phyloP scores from a whole-genome alignment of 495 filamentous ascomycete genomes.

The Cercophora scortea region DNA sequence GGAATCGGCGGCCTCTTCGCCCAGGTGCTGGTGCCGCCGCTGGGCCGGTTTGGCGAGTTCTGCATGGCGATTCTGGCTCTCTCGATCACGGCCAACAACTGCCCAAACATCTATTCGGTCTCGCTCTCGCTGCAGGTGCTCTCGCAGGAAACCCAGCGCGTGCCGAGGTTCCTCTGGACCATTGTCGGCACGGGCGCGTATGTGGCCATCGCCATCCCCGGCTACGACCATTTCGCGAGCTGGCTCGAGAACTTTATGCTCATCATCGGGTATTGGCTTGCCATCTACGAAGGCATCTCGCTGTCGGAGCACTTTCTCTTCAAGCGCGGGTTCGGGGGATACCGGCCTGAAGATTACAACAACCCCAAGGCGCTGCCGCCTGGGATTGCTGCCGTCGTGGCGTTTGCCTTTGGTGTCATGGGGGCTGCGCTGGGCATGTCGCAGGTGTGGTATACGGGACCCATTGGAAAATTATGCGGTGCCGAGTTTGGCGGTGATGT shows the following conservation, averaged over 20 bases:
- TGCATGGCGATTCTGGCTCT: slow-evolving; percentile 74
- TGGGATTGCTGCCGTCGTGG: slow-evolving; percentile 59
- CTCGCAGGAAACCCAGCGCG: slow-evolving; percentile 51
- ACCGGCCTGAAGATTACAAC: slow-evolving; percentile 54
- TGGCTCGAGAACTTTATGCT: slow-evolving; percentile 76
- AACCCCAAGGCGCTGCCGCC: slow-evolving; percentile 53
- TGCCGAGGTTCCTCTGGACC: slow-evolving; percentile 75
- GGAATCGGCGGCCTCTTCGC: slow-evolving; percentile 66
- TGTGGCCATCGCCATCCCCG: slow-evolving; percentile 69
- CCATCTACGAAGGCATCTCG: slow-evolving; percentile 70
- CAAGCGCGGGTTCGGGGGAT: slow-evolving; percentile 57
- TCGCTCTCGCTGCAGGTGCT: slow-evolving; percentile 68
- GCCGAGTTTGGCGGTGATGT: slow-evolving; percentile 59
- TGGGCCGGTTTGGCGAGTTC: slow-evolving; percentile 75
- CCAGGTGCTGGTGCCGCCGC: slow-evolving; percentile 54
- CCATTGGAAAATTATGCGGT: slow-evolving; percentile 59
- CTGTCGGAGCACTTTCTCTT: slow-evolving; percentile 73
- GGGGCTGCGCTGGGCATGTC: slow-evolving; percentile 73
- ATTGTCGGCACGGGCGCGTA: slow-evolving; percentile 60
- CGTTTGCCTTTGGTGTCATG: slow-evolving; percentile 61
- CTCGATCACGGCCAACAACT: slow-evolving; percentile 77
- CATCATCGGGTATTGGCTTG: slow-evolving; percentile 75
- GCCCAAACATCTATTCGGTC: slow-evolving; percentile 84
- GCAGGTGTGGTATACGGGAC: slow-evolving; percentile 67
- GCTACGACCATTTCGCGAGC: slow-evolving; percentile 62